phyloP scores from a whole-genome alignment of 2,329 filamentous ascomycete genomes.

The Pseudopithomyces maydicus region DNA sequence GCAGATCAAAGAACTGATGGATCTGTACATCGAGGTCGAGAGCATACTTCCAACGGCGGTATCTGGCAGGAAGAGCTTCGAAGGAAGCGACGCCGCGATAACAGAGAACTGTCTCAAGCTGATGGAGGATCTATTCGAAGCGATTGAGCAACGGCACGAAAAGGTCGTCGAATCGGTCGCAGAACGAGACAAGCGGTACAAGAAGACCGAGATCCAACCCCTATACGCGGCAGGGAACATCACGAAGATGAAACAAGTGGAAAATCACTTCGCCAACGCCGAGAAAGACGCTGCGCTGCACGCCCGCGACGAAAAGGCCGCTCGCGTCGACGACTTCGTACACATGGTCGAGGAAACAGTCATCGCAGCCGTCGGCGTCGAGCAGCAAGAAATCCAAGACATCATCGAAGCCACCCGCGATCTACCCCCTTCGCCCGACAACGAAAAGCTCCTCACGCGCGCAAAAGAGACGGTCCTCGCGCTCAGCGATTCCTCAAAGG shows the following conservation, averaged over 20 bases:
- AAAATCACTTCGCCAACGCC: constrained; percentile 52
- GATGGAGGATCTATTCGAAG: constrained; percentile 49
- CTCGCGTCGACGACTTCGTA: constrained; percentile 56
- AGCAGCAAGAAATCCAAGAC: constrained; percentile 57
- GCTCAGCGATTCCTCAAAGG: constrained; percentile 48
- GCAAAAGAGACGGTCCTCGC: constrained; percentile 34
- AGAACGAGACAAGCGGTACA: constrained; percentile 60
- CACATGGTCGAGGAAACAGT: constrained; percentile 57
- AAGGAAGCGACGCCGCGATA: constrained; percentile 19
- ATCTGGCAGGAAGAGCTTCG: constrained; percentile 26
- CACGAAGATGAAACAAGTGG: constrained; percentile 54
- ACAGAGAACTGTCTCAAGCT: constrained; percentile 40
- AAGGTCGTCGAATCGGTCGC: constrained; percentile 56
- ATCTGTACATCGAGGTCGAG: constrained; percentile 49
- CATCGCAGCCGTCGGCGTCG: constrained; percentile 55
- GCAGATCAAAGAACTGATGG: constrained; percentile 56
- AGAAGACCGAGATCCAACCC: constrained; percentile 59
- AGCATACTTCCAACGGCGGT: constrained; percentile 30
- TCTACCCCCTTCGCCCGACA: constrained; percentile 41
- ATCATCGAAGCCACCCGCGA: constrained; percentile 51
- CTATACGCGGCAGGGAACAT: constrained; percentile 59
- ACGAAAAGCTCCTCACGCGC: constrained; percentile 29
- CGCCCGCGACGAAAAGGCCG: constrained; percentile 55
- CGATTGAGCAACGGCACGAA: constrained; percentile 56
- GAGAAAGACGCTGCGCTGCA: constrained; percentile 57